Evolutionary conservation across 768 basidiomycete species (phyloP).

Genomic region (Lyophyllum shimeji): DNA sequence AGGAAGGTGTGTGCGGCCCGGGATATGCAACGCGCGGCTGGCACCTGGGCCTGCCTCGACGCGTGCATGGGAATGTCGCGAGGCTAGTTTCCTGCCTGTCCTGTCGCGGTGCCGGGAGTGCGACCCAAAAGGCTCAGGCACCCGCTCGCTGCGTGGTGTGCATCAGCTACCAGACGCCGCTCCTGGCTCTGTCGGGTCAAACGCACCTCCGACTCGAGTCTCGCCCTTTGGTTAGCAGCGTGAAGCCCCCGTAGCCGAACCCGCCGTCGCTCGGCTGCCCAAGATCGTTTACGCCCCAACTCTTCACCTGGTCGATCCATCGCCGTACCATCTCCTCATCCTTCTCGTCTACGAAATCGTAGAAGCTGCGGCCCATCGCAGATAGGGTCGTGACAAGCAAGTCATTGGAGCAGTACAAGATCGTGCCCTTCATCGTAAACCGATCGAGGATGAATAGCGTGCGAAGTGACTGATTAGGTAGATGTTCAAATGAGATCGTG

Average conservation of each 20-base stretch:
- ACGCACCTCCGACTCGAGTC: slow-evolving; percentile 60
- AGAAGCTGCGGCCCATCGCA: slow-evolving; percentile 67
- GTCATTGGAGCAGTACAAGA: slow-evolving; percentile 76
- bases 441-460: slow-evolving; percentile 83
- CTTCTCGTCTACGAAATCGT: slow-evolving; percentile 66
- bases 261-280: slow-evolving; percentile 84
- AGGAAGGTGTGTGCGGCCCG: slow-evolving; percentile 11
- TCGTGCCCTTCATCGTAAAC: slow-evolving; percentile 63
- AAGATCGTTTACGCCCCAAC: slow-evolving; percentile 82
- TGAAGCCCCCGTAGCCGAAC: slow-evolving; percentile 79
- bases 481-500: slow-evolving; percentile 54
- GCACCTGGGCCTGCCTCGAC: not conserved
- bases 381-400: slow-evolving; percentile 58
- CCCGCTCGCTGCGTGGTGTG: slow-evolving; percentile 23
- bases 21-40: slow-evolving; percentile 13
- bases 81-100: slow-evolving; percentile 11
- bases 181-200: no score
- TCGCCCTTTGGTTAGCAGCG: slow-evolving; percentile 53
- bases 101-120: slow-evolving; percentile 5
- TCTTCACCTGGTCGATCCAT: slow-evolving; percentile 78
- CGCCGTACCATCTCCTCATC: slow-evolving; percentile 67
- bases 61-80: slow-evolving; percentile 13
- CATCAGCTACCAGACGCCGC: not conserved
- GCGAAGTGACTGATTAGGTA: slow-evolving; percentile 69
- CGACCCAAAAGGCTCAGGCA: slow-evolving; percentile 30